Percentiles rank a stretch among this genome's conserved stretches.
These are phyloP conservation scores for Trichophaea hybrida DNA, from an alignment of 2,329 filamentous ascomycete species.

Conservation along the genomic window DNA sequence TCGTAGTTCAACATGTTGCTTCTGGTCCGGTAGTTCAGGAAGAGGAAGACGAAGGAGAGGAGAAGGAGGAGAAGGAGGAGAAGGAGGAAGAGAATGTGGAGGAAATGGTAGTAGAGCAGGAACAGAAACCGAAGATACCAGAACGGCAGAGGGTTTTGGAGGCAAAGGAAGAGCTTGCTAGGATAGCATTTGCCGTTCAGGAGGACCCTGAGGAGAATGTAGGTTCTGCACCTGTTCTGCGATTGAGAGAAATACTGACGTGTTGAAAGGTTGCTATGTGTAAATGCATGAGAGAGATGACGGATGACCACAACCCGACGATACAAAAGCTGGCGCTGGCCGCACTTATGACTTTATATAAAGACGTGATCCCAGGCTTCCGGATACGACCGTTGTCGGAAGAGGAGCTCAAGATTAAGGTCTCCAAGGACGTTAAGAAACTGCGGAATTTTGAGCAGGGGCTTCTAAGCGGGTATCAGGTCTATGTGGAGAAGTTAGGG, in stretches of 20 bases:
- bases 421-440: constrained; percentile 82
- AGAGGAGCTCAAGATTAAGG: constrained; percentile 58
- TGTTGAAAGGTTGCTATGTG: constrained; percentile 3
- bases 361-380: constrained; percentile 92
- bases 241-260: background rate
- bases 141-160: constrained; percentile 65
- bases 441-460: constrained; percentile 76
- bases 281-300: constrained; percentile 22
- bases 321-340: constrained; percentile 77
- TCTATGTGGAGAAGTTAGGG: constrained; percentile 63
- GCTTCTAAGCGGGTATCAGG: constrained; percentile 69
- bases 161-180: constrained; percentile 84
- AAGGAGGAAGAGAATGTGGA: constrained; percentile 4
- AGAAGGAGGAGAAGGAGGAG: constrained; percentile 36
- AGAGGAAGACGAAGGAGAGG: constrained; percentile 40
- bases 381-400: constrained; percentile 72
- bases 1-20: constrained; percentile 39
- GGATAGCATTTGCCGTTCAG: constrained; percentile 65
- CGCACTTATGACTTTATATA: constrained; percentile 81
- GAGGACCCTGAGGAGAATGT: constrained; percentile 88
- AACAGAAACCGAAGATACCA: constrained; percentile 48
- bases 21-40: constrained; percentile 33
- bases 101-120: constrained; percentile 14
- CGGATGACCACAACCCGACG: constrained; percentile 39
- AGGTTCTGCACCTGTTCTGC: constrained; percentile 37